phyloP scores from a whole-genome alignment of 2,329 filamentous ascomycete species.

The Nectriaceae sp. region DNA sequence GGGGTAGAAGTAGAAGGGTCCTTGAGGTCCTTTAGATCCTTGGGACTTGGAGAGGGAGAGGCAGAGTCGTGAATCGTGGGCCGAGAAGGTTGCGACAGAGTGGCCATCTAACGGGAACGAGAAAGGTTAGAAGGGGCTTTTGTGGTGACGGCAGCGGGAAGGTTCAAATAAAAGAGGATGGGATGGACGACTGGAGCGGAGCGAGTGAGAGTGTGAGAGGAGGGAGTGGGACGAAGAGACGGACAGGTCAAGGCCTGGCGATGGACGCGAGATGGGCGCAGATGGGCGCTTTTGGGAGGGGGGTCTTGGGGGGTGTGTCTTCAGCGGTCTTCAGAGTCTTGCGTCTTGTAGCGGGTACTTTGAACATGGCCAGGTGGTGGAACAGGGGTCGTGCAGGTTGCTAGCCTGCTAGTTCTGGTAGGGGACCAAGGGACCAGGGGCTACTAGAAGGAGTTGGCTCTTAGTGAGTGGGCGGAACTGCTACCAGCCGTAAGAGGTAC shows the following conservation, averaged over 20 bases:
- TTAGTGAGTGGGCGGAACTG: slow-evolving; percentile 5
- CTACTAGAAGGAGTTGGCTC: not conserved
- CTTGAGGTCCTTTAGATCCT: slow-evolving; percentile 9
- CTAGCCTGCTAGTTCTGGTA: not conserved
- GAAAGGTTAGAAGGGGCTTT: slow-evolving; percentile 31
- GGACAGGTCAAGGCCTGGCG: not conserved
- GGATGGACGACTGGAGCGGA: slow-evolving; percentile 22
- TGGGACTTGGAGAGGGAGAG: slow-evolving; percentile 6
- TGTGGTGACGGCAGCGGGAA: slow-evolving; percentile 33
- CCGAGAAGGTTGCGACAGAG: slow-evolving; percentile 39
- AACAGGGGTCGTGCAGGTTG: slow-evolving; percentile 18
- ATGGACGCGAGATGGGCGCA: slow-evolving; percentile 14
- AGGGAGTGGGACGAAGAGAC: slow-evolving; percentile 17
- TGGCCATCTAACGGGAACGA: slow-evolving; percentile 48
- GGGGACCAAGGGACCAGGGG: not conserved
- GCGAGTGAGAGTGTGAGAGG: slow-evolving; percentile 18
- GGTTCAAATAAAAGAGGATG: slow-evolving; percentile 36
- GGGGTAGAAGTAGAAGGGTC: slow-evolving; percentile 22
- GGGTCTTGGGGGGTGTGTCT: not conserved
- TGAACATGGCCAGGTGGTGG: slow-evolving; percentile 4
- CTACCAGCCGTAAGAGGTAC: slow-evolving; percentile 16
- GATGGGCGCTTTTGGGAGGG: slow-evolving; percentile 4
- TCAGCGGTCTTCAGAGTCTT: not conserved
- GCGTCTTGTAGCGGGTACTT: slow-evolving; percentile 11
- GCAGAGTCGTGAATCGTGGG: slow-evolving; percentile 33